Evolutionary conservation across 495 filamentous ascomycete genomes (phyloP).

Genomic region (Penicillium cinerascens): DNA sequence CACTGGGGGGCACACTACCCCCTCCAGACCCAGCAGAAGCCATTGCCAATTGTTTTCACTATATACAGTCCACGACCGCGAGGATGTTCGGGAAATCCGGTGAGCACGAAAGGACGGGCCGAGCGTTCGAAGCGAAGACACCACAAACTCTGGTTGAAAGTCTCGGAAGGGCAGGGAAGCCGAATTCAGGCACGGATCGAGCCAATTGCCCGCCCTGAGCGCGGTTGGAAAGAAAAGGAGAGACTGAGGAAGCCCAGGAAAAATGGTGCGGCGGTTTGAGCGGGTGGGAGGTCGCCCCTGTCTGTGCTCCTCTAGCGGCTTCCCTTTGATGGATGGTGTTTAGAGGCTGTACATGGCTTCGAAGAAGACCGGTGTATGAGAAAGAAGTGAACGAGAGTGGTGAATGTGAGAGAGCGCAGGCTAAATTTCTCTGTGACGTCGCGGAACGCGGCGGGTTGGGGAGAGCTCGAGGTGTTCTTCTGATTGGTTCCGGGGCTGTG

Average conservation of each 20-base stretch:
- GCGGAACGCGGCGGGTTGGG: constrained; percentile 39
- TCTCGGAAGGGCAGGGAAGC: constrained; percentile 19
- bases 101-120: not conserved
- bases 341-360: constrained; percentile 26
- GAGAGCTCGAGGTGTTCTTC: constrained; percentile 18
- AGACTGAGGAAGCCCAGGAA: constrained; percentile 3
- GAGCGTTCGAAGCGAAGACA: not conserved
- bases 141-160: not conserved
- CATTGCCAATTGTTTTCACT: constrained; percentile 3
- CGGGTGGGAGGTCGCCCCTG: constrained; percentile 15
- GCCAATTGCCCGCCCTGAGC: constrained; percentile 13
- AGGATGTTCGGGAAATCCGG: not conserved
- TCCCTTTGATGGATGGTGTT: constrained; percentile 17
- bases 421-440: constrained; percentile 28
- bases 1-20: not conserved
- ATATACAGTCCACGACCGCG: not conserved
- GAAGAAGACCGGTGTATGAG: not conserved
- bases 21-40: constrained; percentile 2
- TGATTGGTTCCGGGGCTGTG: constrained; percentile 28
- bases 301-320: constrained; percentile 29
- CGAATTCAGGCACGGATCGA: constrained; percentile 18
- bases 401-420: constrained; percentile 7
- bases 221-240: constrained; percentile 7
- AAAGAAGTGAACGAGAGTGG: constrained; percentile 8
- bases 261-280: constrained; percentile 6